These are phyloP conservation scores for Ceratorhiza oryzae-sativae DNA, from an alignment of 1,284 basidiomycete species.

Conservation along the genomic window DNA sequence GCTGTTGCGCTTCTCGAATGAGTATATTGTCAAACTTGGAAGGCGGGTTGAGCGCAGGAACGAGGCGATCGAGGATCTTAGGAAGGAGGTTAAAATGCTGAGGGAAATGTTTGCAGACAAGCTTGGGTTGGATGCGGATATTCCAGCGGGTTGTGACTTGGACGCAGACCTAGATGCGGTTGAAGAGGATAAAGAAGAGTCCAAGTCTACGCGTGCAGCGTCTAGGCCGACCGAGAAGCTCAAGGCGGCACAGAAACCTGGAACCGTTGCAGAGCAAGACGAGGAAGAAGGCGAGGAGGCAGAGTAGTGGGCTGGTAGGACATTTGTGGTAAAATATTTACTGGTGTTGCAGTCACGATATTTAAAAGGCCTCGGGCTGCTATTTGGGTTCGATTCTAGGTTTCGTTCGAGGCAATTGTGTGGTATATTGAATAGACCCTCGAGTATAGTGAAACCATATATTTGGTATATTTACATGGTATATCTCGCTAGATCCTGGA, in stretches of 20 bases:
- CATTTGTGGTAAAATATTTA: neutral
- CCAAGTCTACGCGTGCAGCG: constrained; percentile 20
- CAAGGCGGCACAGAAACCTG: neutral
- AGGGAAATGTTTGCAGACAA: constrained; percentile 61
- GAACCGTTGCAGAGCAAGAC: constrained; percentile 24
- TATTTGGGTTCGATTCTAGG: neutral
- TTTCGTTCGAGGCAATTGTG: constrained; percentile 10
- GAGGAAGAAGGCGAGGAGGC: constrained; percentile 30
- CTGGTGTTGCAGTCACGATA: neutral
- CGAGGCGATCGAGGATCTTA: constrained; percentile 73
- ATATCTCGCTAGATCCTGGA: constrained; percentile 6
- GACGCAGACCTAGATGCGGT: constrained; percentile 41
- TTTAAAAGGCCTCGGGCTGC: constrained; percentile 3
- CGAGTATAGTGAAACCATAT: constrained; percentile 13
- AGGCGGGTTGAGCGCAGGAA: constrained; percentile 84
- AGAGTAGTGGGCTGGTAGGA: constrained; percentile 10
- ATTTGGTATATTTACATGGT: constrained; percentile 13
- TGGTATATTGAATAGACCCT: constrained; percentile 14
- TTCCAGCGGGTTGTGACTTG: constrained; percentile 35
- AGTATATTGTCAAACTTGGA: constrained; percentile 80
- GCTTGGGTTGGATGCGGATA: constrained; percentile 20
- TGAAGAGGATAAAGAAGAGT: constrained; percentile 37
- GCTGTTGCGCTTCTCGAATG: constrained; percentile 87
- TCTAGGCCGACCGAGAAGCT: constrained; percentile 40
- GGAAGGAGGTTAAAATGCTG: constrained; percentile 72